Percentiles rank a stretch among this genome's conserved stretches.
Conservation (phyloP, 1,284 basidiomycete species). For the Cystobasidium slooffiae region DNA sequence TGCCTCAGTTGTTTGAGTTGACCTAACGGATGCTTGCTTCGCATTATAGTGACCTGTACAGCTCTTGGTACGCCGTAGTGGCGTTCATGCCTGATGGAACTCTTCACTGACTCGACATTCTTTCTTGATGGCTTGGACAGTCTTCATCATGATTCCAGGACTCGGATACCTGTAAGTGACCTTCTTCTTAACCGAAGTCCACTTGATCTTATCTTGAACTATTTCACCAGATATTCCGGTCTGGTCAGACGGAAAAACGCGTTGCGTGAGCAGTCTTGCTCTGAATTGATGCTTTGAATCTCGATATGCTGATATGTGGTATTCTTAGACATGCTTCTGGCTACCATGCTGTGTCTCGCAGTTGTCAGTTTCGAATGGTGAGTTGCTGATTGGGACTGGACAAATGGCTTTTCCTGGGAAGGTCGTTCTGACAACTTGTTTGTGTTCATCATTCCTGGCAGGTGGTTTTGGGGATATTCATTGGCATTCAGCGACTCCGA, state of each 20-base stretch:
- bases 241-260: conserved; percentile 71
- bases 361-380: conserved; percentile 71
- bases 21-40: neutral
- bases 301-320: neutral
- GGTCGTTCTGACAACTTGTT: neutral
- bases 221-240: conserved; percentile 68
- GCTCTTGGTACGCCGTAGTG: conserved; percentile 32
- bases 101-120: neutral
- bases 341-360: conserved; percentile 60
- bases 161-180: conserved; percentile 43
- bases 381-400: neutral
- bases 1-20: neutral
- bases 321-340: conserved; percentile 40
- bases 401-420: no score
- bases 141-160: conserved; percentile 45
- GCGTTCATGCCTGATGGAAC: neutral
- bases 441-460: neutral
- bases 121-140: neutral
- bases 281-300: conserved; percentile 49
- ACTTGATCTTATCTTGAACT: conserved; percentile 54
- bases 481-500: conserved; percentile 60
- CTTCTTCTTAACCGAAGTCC: neutral
- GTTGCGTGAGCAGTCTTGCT: conserved; percentile 57
- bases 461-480: conserved; percentile 58
- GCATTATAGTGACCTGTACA: conserved; percentile 38